These are phyloP conservation scores for Silene uniflora DNA, from an alignment of 148 eudicot species.

Conservation along the genomic window DNA sequence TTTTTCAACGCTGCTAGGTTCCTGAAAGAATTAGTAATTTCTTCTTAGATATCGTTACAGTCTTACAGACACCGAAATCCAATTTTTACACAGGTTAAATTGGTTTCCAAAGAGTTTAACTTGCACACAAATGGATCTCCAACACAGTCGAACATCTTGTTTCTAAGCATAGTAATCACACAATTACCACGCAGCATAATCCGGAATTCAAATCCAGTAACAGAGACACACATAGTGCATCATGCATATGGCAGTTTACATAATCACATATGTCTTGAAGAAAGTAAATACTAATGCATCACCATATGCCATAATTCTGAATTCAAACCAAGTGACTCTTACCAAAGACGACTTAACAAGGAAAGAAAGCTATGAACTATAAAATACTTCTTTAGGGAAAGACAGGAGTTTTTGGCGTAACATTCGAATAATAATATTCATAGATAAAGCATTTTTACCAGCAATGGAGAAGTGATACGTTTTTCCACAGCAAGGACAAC, in stretches of 20 bases:
- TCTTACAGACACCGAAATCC: not conserved
- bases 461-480: constrained; percentile 86
- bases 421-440: not conserved
- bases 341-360: not conserved
- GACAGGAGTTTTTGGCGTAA: not conserved
- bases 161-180: too few relatives aligned
- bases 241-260: not conserved
- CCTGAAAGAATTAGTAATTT: constrained; percentile 39
- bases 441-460: constrained; percentile 41
- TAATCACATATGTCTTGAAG: not conserved
- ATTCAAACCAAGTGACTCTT: not conserved
- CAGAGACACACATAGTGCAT: not conserved
- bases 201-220: not conserved
- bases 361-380: not conserved
- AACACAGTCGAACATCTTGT: too few relatives aligned
- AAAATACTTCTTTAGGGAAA: not conserved
- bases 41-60: not conserved
- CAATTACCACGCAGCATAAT: too few relatives aligned
- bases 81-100: not conserved
- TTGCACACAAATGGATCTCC: too few relatives aligned
- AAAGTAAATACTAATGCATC: not conserved
- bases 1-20: constrained; percentile 98
- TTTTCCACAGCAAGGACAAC: constrained; percentile 97
- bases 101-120: not conserved
- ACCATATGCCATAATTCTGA: not conserved